Percentiles rank a stretch among this genome's conserved stretches.
These are phyloP conservation scores for Euphorbia celastroides DNA, from an alignment of 441 rosid genomes.

Conservation along the genomic window DNA sequence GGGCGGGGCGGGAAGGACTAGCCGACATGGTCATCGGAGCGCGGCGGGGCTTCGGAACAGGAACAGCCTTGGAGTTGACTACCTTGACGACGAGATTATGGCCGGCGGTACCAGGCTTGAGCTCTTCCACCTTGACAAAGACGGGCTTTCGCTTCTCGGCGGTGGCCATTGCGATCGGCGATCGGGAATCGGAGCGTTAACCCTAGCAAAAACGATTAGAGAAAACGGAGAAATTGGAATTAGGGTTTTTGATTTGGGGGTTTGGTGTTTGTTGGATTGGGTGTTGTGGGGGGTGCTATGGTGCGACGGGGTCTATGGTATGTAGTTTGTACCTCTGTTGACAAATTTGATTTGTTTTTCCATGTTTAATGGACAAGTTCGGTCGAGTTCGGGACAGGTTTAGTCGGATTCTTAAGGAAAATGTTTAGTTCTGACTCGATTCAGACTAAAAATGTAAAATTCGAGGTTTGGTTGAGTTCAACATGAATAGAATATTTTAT, in stretches of 20 bases:
- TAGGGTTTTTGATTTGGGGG: conserved; percentile 20
- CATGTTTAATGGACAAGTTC: not conserved
- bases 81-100: conserved; percentile 81
- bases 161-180: conserved; percentile 21
- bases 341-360: not conserved
- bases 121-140: conserved; percentile 69
- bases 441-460: no score
- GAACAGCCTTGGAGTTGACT: conserved; percentile 48
- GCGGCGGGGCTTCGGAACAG: conserved; percentile 43
- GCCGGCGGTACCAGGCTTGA: conserved; percentile 82
- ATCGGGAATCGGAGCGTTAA: not conserved
- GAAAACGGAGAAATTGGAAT: not conserved
- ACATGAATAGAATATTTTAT: no score
- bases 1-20: conserved; percentile 45
- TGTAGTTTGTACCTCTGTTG: not conserved
- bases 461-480: no score
- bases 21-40: conserved; percentile 41
- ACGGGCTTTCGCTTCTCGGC: conserved; percentile 75
- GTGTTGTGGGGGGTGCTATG: not conserved
- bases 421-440: no score
- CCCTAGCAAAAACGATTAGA: conserved; percentile 6
- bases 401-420: no score
- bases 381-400: no score
- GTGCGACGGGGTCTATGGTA: not conserved
- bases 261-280: not conserved